Evolutionary conservation across 495 filamentous ascomycete species (phyloP), one percentile per base, ranked within the genome.

Genomic region (Penicillium crystallinum): DNA sequence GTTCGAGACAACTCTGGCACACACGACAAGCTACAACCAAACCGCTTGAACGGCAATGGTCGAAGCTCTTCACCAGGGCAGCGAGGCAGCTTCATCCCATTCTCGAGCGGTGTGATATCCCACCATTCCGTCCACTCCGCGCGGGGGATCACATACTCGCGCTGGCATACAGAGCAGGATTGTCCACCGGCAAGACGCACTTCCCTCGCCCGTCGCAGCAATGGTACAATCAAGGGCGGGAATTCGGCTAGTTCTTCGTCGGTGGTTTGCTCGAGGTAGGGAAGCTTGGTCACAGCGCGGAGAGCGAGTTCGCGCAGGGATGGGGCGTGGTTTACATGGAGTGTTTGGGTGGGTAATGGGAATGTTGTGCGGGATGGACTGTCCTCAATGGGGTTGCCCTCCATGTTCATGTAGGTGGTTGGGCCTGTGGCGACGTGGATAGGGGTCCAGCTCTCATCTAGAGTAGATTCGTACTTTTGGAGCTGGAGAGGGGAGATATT

Each of bases 51-150:
- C 0, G 87, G 87, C 34, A 89, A 65, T 31, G 75, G 70, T 8
- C 70, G 65, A 18, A 75, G 54, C 48, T 42, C 62, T 46, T 70
- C 68, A 0, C 67, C 67, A n/a, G 67, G 61, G 23, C 42, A 37
- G 8, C 73, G 64, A 1, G 71, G 65, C 35, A 65, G 57, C 54
- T 75, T 75, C 51, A 75, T 57, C 12, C 73, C 73, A 46, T 71
- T 77, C 56, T 77, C 73, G 47, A 70, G 68, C 1, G 70, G 70
- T 8, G 58, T 68, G 49, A 62, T 72, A 54, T 81, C 76, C 82
- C 84, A 88, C 80, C 84, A 89, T 62, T 91, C 86, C 42, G 88
- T 75, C 87, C 87, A 91, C 56, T 87, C 77, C 0, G 84, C 73
- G 10, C 83, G 65, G 33, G 80, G 74, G 29, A 86, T 66, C 19